Percentiles rank a stretch among this genome's conserved stretches.
These are phyloP conservation scores for Pythium scleroteichum DNA, from an alignment of 352 stramenopile genomes.

Conservation along the genomic window DNA sequence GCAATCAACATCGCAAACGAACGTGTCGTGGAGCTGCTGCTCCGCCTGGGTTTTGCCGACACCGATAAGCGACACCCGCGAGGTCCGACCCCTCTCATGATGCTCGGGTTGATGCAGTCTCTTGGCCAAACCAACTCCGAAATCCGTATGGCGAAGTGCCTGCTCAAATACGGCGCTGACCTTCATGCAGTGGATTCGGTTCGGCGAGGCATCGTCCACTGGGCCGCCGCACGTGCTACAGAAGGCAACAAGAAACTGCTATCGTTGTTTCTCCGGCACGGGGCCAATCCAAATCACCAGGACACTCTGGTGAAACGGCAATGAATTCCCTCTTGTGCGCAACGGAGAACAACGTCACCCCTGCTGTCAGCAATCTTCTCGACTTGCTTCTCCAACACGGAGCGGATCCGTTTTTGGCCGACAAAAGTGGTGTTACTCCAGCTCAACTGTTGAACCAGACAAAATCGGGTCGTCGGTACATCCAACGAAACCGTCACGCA, in stretches of 20 bases:
- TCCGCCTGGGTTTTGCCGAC: not conserved
- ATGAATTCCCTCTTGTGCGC: not conserved
- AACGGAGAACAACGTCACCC: not conserved
- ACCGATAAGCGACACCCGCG: not conserved
- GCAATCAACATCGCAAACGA: not conserved
- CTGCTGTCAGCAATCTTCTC: not conserved
- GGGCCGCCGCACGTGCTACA: not conserved
- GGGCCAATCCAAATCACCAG: not conserved
- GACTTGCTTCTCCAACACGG: not conserved
- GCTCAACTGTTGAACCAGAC: no score
- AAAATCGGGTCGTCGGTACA: no score
- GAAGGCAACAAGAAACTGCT: not conserved
- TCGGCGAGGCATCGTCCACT: slow-evolving; percentile 1
- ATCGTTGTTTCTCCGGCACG: not conserved
- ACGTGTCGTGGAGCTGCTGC: not conserved
- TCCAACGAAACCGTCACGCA: no score
- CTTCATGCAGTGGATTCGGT: not conserved
- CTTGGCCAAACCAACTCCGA: no score
- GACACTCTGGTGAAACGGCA: slow-evolving; percentile 1
- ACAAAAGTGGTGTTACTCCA: no score
- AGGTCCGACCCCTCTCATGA: not conserved
- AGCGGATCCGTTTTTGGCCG: no score
- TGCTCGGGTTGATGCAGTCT: not conserved
- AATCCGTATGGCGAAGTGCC: not conserved
- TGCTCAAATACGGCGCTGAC: slow-evolving; percentile 1